Base-by-base conservation (phyloP, 805 yeast genomes). In the Wickerhamiella domercqiae region DNA sequence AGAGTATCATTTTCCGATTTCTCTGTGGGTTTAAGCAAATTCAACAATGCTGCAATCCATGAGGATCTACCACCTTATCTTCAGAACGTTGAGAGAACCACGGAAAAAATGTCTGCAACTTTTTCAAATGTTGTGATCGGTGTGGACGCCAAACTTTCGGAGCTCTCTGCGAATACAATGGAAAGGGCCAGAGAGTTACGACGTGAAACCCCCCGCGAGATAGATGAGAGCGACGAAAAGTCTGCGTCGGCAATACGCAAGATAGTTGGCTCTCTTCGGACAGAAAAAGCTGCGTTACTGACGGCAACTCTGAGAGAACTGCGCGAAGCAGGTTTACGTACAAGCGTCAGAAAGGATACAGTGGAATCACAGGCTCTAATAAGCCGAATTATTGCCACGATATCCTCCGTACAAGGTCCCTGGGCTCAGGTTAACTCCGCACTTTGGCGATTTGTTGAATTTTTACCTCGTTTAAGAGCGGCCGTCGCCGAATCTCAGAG, bases 271-370 rank as follows among this genome's bases (percentile, higher is more conserved):
- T 67, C 82, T 5, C 63, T 90, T 56, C 80, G 78, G 50, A 67
- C 76, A n/a, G 87, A 82, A 50, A 90, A 90, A 58, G 66, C 75
- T 42, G 78, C 77, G 46, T 57, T 84, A 5, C 60, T 93, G 38
- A 78, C 90, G 57, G 82, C 76, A 40, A 70, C 84, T 0, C 58
- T 90, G 42, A 73, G 74, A 44, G 90, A 81, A 46, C 60, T 87
- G 38, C 70, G 73, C 52, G 61, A 74, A 40, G 71, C 81, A 52
- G 99, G 99, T 1, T 57, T 90, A 46, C 78, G 73, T 47, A 61
- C 75, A 3, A 70, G 70, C 19, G 64, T 76, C 25, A 73, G 77
- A 40, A 66, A 75, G 4, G 84, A 79, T 43, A 70, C 76, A n/a
- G 68, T 71, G 37, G 67, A 66, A 19, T 57, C 68, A 3, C 82